These are phyloP conservation scores for Penicillium sp. DNA, from an alignment of 2,329 filamentous ascomycete genomes.

Conservation along the genomic window DNA sequence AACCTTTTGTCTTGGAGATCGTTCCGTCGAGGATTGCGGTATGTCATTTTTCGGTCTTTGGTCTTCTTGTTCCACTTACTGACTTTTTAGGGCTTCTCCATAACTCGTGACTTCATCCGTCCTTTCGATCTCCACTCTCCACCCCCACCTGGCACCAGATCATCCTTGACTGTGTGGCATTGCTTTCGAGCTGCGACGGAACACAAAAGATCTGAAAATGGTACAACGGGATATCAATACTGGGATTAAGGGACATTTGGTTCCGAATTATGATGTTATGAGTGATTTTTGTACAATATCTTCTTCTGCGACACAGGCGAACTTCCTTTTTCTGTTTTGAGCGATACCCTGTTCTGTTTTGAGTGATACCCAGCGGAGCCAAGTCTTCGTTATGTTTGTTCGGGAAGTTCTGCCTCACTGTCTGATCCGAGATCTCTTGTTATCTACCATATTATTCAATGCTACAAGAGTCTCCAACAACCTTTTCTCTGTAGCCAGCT, in stretches of 20 bases:
- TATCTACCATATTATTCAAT: not conserved
- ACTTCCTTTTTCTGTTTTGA: not conserved
- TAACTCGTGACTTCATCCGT: not conserved
- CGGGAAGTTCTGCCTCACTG: not conserved
- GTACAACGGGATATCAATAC: conserved; percentile 4
- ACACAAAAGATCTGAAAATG: not conserved
- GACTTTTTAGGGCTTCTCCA: not conserved
- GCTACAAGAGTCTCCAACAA: not conserved
- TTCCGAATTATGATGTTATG: not conserved
- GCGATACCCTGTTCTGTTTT: not conserved
- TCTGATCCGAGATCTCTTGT: not conserved
- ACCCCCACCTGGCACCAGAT: not conserved
- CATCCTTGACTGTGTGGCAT: not conserved
- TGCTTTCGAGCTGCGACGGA: not conserved
- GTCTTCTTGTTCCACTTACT: not conserved
- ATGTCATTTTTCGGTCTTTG: not conserved
- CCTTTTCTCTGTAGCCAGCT: not conserved
- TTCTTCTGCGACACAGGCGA: not conserved
- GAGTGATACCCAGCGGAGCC: conserved; percentile 1
- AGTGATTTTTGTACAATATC: not conserved
- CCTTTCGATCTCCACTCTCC: not conserved
- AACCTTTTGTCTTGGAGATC: too few relatives aligned
- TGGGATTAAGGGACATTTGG: not conserved
- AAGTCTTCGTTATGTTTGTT: not conserved
- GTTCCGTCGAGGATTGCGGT: not conserved